Evolutionary conservation across 1,284 basidiomycete genomes (phyloP), one percentile per base, ranked within the genome.

Genomic region (Mycena sp.): DNA sequence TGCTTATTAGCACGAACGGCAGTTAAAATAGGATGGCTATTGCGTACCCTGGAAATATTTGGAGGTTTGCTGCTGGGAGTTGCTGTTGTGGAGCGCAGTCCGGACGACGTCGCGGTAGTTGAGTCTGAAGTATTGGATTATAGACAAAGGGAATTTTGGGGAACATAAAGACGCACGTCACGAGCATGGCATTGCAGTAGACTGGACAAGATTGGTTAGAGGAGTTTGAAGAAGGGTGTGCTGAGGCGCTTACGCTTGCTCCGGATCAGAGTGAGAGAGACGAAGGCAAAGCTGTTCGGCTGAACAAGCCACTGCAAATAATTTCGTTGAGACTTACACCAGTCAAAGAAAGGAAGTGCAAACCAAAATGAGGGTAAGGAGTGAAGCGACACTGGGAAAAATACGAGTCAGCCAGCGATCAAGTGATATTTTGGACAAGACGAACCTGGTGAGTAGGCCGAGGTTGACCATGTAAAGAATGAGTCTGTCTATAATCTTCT

Each of bases 401-500:
- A 29, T 12, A 30, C 17, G 21, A 35, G 32, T 46, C 28, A 45
- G 25, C n/a, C n/a, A n/a, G n/a, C n/a, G n/a, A n/a, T n/a, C n/a
- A n/a, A n/a, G n/a, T n/a, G n/a, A n/a, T n/a, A n/a, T n/a, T n/a
- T n/a, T n/a, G 16, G 9, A n/a, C 25, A 16, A 29, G 30, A 21
- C 43, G 40, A n/a, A 49, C 45, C 61, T 63, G 17, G 61, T 63
- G 41, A 63, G 61, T 7, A 63, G 56, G 45, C 61, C 61, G 35
- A 63, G 55, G 48, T 63, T 63, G 40, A 63, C 61, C 32, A 57
- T 63, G 54, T 63, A 63, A 16, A 63, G 46, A 17, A 63, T 63
- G 48, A 63, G 55, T 25, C 56, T 57, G 40, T 63, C 56, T n/a
- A 63, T 57, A 26, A 63, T 57, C 35, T 45, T 63, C 53, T 63